phyloP scores from a whole-genome alignment of 1,284 basidiomycete genomes.

The Lentinula novae-zelandiae region DNA sequence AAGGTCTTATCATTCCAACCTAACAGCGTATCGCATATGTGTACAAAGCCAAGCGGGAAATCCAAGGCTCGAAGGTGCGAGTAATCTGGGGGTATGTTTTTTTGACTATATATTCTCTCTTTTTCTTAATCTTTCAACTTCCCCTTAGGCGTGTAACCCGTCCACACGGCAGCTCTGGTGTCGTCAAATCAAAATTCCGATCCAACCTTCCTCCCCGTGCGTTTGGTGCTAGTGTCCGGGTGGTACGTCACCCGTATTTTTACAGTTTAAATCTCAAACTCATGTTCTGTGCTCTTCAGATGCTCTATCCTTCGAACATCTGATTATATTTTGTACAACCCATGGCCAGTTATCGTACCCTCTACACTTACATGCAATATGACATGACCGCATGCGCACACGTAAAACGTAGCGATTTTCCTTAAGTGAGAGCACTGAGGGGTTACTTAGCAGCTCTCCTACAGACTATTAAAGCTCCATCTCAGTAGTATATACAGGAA shows the following conservation, averaged over 20 bases:
- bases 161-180: slow-evolving; percentile 92
- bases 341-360: slow-evolving; percentile 31
- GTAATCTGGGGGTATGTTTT: slow-evolving; percentile 88
- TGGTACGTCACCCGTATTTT: slow-evolving; percentile 56
- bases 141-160: slow-evolving; percentile 77
- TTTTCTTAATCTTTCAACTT: background rate
- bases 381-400: slow-evolving; percentile 37
- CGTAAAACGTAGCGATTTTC: slow-evolving; percentile 16
- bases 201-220: slow-evolving; percentile 95
- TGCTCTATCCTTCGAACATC: slow-evolving; percentile 60
- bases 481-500: too few species aligned
- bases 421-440: background rate
- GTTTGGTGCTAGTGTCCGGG: slow-evolving; percentile 92
- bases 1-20: background rate
- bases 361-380: slow-evolving; percentile 48
- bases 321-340: slow-evolving; percentile 31
- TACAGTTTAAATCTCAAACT: slow-evolving; percentile 15
- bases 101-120: background rate
- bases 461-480: background rate
- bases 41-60: slow-evolving; percentile 93
- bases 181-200: slow-evolving; percentile 97
- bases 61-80: slow-evolving; percentile 89
- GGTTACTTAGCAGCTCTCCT: background rate
- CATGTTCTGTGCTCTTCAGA: slow-evolving; percentile 29
- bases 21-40: slow-evolving; percentile 92